phyloP scores from a whole-genome alignment of 2,329 filamentous ascomycete species.

The Exophiala calicioides region DNA sequence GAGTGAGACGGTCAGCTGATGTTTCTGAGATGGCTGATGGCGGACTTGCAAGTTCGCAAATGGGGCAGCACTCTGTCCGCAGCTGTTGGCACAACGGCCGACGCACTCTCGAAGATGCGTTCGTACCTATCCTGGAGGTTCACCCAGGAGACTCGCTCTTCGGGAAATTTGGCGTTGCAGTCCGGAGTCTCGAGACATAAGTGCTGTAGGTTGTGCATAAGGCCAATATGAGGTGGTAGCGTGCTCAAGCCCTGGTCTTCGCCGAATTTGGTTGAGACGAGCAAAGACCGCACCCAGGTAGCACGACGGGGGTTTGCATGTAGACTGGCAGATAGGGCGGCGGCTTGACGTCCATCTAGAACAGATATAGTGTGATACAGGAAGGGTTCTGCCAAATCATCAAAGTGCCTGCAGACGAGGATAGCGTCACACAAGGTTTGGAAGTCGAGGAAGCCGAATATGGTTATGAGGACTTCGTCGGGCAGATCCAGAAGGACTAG shows the following conservation, averaged over 20 bases:
- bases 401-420: conserved; percentile 26
- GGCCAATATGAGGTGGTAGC: conserved; percentile 25
- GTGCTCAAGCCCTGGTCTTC: conserved; percentile 27
- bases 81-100: conserved; percentile 21
- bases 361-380: conserved; percentile 28
- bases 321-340: conserved; percentile 20
- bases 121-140: conserved; percentile 31
- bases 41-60: conserved; percentile 21
- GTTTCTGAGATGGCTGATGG: no score
- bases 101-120: conserved; percentile 28
- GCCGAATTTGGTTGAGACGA: conserved; percentile 31
- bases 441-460: conserved; percentile 28
- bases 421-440: conserved; percentile 17
- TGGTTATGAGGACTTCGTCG: conserved; percentile 29
- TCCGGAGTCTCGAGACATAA: conserved; percentile 31
- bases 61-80: conserved; percentile 25
- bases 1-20: neutral
- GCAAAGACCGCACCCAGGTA: conserved; percentile 26
- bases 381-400: conserved; percentile 28
- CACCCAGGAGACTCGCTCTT: conserved; percentile 29
- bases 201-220: conserved; percentile 29
- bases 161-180: conserved; percentile 29
- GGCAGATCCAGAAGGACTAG: conserved; percentile 28
- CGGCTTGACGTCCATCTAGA: conserved; percentile 23
- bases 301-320: conserved; percentile 23